Percentiles rank a stretch among this genome's conserved stretches.
Evolutionary conservation across 1,284 basidiomycete genomes (phyloP).

Genomic region (Trametes polyzona): DNA sequence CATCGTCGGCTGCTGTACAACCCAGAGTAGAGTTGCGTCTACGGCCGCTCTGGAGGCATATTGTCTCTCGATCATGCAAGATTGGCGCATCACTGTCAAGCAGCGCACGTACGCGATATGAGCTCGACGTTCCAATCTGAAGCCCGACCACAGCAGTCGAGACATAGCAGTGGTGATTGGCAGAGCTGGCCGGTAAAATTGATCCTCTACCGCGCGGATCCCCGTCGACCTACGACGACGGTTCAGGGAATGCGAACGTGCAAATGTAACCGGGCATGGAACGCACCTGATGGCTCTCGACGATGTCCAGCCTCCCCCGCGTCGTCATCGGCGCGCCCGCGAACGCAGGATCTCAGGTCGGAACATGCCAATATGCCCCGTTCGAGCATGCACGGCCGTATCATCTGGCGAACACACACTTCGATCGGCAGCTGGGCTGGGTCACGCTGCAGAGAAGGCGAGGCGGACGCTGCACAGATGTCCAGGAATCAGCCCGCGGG

Average conservation of each 20-base stretch:
- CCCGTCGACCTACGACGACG: not conserved
- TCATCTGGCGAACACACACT: not conserved
- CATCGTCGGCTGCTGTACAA: not conserved
- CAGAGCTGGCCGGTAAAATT: not conserved
- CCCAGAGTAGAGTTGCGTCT: not conserved
- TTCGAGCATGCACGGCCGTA: not conserved
- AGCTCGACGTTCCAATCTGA: not conserved
- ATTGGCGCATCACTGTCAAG: not conserved
- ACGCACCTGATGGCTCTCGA: not conserved
- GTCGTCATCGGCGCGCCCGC: not conserved
- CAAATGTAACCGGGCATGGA: constrained; percentile 6
- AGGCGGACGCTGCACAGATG: not conserved
- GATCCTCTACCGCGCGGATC: not conserved
- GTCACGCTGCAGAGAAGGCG: not conserved
- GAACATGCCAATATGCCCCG: not conserved
- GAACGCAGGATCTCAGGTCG: not conserved
- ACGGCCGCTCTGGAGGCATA: constrained; percentile 2
- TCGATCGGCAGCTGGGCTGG: not conserved
- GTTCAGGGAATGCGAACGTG: not conserved
- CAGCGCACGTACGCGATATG: not conserved
- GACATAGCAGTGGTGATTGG: too few species aligned
- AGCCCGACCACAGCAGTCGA: not conserved
- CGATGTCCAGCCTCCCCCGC: not conserved
- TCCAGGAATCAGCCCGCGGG: not conserved
- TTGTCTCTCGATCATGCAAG: not conserved